Base-by-base conservation (phyloP, 352 stramenopile species). In the Pythium plurisporium region DNA sequence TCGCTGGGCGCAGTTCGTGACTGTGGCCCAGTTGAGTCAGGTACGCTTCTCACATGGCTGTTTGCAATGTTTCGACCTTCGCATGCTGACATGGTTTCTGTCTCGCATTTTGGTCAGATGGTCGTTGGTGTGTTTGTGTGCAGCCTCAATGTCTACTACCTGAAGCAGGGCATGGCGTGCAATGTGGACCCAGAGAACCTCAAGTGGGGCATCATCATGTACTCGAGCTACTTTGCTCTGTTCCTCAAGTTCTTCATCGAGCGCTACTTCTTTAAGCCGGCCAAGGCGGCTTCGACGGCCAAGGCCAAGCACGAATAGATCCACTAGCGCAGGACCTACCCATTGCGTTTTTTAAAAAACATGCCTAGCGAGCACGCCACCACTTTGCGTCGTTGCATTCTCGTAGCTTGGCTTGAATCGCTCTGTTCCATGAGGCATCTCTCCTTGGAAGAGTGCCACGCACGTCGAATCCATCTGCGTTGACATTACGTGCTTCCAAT, bases 211-310 rank as follows among this genome's bases (percentile, higher is more conserved):
- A 82, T 92, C 53, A 78, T 97, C 67, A 98, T 98, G 89, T 98
- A 98, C 81, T 94, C 75, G 61, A 96, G 84, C 65, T 98, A 98
- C 73, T 91, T 97, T 44, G 86, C 86, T 36, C 82, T 98, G 33
- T 98, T 98, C 71, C 65, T 94, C 57, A 92, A 96, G 67, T 97
- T 97, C 65, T 93, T 93, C 61, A 64, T 96, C 58, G 79, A 95
- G 67, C 82, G 90, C 45, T 97, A 95, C 72, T 75, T 87, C 62
- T 73, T 90, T 44, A 64, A 60, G 55, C 12, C 52, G 9, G 37
- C 30, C 30, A 23, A 50, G 10, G 23, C 43, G 10, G 23, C 43
- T 7, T 56, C 60, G 17, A 55, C 65, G 15, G 33, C 33, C 33
- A 38, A 38, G 33, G 15, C 10, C 44, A 87, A 82, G 65, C 43